phyloP scores from a whole-genome alignment of 2,329 filamentous ascomycete genomes.

The Pyrenophora seminiperda region DNA sequence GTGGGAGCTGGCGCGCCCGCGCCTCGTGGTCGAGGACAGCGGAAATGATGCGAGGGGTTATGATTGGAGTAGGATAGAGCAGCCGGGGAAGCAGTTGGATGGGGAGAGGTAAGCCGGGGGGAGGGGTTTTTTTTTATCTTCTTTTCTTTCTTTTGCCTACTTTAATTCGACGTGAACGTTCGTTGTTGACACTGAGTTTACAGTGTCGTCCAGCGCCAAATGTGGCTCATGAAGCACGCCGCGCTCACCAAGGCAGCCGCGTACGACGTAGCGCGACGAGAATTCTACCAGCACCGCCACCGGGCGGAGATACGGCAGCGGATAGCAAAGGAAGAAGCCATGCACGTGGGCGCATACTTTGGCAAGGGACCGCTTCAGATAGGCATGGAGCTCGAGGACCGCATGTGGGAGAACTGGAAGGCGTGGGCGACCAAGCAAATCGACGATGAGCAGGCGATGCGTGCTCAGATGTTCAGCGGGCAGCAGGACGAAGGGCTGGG shows the following conservation, averaged over 20 bases:
- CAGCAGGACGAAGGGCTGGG: slow-evolving; percentile 41
- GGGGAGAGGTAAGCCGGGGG: slow-evolving; percentile 94
- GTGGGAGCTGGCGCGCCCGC: slow-evolving; percentile 91
- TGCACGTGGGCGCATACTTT: slow-evolving; percentile 85
- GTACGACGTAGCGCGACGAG: slow-evolving; percentile 84
- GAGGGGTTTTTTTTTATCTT: too few species aligned
- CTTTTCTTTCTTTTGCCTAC: too few species aligned
- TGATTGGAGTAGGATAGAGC: slow-evolving; percentile 80
- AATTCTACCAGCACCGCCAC: slow-evolving; percentile 87
- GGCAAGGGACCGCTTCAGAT: slow-evolving; percentile 76
- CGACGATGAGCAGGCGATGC: slow-evolving; percentile 54
- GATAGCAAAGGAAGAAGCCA: slow-evolving; percentile 85
- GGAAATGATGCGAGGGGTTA: slow-evolving; percentile 77
- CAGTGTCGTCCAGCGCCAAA: slow-evolving; percentile 90
- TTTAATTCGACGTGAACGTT: too few species aligned
- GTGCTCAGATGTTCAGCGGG: slow-evolving; percentile 50
- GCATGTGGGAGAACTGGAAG: slow-evolving; percentile 84
- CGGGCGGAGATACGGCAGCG: slow-evolving; percentile 80
- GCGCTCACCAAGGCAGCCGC: slow-evolving; percentile 67
- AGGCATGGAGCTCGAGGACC: slow-evolving; percentile 81
- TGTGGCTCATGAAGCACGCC: slow-evolving; percentile 72
- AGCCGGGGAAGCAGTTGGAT: slow-evolving; percentile 75
- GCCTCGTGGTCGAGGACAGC: slow-evolving; percentile 81
- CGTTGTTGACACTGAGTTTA: not conserved
- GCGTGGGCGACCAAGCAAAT: slow-evolving; percentile 68